Evolutionary conservation across 768 basidiomycete genomes (phyloP), one percentile per base, ranked within the genome.

Genomic region (Postia placenta): DNA sequence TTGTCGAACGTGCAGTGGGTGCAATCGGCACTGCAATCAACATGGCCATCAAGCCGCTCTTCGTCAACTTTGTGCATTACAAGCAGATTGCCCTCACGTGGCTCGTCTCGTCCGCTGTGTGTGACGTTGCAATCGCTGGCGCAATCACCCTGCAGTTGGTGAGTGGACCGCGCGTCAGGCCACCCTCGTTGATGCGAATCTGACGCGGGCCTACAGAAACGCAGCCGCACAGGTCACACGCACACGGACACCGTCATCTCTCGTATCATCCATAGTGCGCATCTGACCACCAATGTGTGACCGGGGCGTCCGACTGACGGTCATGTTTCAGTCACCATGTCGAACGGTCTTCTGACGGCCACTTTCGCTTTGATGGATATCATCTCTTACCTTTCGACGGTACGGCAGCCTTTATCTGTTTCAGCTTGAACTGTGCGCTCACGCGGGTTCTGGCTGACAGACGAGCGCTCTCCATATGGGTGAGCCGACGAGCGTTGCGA

Each of bases 301-400:
- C 7, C 38, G 38, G n/a, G 11, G 15, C 30, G 7, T 33, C 30
- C 15, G 30, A 33, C 30, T 15, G 30, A 15, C 15, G 30, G 7
- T 33, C 15, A 33, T n/a, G n/a, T n/a, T n/a, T n/a, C 7, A 71
- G 69, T 69, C 30, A 70, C 69, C 5, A 54, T 72, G 12, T 70
- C 72, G 33, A 73, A 68, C 0, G 70, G 72, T 27, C 22, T 66
- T 7, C 30, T 73, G 12, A 73, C 71, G 15, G 54, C 69, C 23
- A 43, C 71, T n/a, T 67, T 63, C 59, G 66, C 71, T 15, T 52
- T 64, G 4, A 14, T 60, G 14, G 67, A 67, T 39, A 58, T 69
- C 20, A 51, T 51, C 7, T 24, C 40, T 9, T 47, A 38, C 26
- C 46, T 47, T 24, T 9, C 46, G 3, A 20, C 46, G 36, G 46